These are phyloP conservation scores for Xylona heveae DNA, from an alignment of 495 filamentous ascomycete genomes.

Conservation along the genomic window DNA sequence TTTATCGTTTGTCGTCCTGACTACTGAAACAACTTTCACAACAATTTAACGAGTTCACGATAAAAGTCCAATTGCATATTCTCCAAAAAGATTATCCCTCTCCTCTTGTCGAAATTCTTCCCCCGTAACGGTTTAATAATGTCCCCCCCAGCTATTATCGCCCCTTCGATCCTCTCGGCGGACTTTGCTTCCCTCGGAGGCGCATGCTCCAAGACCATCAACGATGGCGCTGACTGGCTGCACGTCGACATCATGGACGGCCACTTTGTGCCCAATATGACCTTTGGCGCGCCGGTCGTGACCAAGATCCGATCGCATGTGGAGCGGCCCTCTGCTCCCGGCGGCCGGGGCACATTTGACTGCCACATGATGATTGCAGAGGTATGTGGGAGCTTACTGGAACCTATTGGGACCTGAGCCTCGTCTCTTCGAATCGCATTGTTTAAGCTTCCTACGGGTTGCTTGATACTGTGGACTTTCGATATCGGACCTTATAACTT, in stretches of 20 bases:
- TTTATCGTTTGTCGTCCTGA: too few species aligned
- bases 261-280: conserved; percentile 97
- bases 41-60: too few species aligned
- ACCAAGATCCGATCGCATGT: conserved; percentile 80
- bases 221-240: conserved; percentile 71
- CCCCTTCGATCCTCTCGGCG: conserved; percentile 89
- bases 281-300: conserved; percentile 85
- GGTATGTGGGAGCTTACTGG: conserved; percentile 26
- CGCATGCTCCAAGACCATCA: conserved; percentile 67
- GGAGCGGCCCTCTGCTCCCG: conserved; percentile 28
- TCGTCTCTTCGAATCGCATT: too few species aligned
- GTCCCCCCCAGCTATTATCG: conserved; percentile 82
- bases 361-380: conserved; percentile 99
- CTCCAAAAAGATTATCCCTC: too few species aligned
- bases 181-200: conserved; percentile 76
- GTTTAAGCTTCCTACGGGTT: too few species aligned
- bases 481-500: too few species aligned
- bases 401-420: neutral
- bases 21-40: too few species aligned
- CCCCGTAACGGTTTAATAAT: too few species aligned
- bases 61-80: too few species aligned
- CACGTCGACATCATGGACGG: conserved; percentile 29
- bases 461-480: too few species aligned
- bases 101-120: too few species aligned
- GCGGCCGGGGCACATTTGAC: conserved; percentile 81